phyloP scores from a whole-genome alignment of 495 filamentous ascomycete genomes.

The Talaromyces wortmannii region DNA sequence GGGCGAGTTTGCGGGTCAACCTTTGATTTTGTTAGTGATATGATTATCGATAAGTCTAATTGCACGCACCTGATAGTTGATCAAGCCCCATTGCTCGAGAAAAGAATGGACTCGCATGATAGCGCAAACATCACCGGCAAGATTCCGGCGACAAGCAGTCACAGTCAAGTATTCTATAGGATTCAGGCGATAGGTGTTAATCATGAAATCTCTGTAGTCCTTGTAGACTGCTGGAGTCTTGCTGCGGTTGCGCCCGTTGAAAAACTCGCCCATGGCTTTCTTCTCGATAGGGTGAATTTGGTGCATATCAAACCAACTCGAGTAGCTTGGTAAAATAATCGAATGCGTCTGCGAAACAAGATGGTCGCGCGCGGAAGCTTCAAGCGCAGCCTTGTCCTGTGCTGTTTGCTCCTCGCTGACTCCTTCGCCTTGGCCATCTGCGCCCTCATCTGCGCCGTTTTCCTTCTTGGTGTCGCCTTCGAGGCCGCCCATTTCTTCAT shows the following conservation, averaged over 20 bases:
- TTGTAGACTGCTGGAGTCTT: conserved; percentile 98
- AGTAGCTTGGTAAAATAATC: conserved; percentile 94
- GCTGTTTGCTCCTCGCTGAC: conserved; percentile 38
- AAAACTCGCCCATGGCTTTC: conserved; percentile 92
- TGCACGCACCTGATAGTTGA: conserved; percentile 84
- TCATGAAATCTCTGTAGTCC: conserved; percentile 99
- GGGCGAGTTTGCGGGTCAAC: conserved; percentile 93
- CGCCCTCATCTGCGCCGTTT: conserved; percentile 27
- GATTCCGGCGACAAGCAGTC: conserved; percentile 91
- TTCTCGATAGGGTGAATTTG: conserved; percentile 79
- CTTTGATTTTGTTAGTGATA: conserved; percentile 36
- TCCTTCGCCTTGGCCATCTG: conserved; percentile 33
- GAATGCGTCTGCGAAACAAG: conserved; percentile 87
- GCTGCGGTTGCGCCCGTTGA: conserved; percentile 95
- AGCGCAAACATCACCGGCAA: conserved; percentile 95
- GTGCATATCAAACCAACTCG: conserved; percentile 98
- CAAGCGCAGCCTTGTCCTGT: conserved; percentile 71
- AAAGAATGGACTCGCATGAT: conserved; percentile 98
- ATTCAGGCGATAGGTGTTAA: conserved; percentile 95
- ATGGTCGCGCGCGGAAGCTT: conserved; percentile 80
- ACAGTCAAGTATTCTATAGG: conserved; percentile 95
- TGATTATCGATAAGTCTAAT: not conserved
- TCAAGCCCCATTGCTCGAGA: conserved; percentile 98
- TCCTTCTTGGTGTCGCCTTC: conserved; percentile 55
- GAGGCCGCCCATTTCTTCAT: conserved; percentile 82